Evolutionary conservation across 352 stramenopile species (phyloP), one percentile per base, ranked within the genome.

Genomic region (Globisporangium mamillatum): DNA sequence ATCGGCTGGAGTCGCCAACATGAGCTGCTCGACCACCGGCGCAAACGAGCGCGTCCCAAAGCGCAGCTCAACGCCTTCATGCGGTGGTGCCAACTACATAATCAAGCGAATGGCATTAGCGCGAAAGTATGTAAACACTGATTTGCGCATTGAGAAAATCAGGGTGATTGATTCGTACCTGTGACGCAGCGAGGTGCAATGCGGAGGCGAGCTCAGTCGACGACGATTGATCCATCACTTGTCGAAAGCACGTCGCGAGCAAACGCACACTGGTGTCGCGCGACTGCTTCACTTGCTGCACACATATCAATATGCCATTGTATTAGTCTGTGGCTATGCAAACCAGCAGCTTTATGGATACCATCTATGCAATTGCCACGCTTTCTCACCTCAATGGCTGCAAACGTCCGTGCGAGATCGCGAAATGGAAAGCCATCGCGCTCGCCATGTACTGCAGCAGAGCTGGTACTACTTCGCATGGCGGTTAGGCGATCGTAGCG

Each of bases 1-100:
- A 89, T 63, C 57, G 83, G n/a, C 48, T 74, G 72, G 36, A 81
- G 64, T 38, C 79, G 70, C 18, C 22, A 71, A 58, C 53, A 75
- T 24, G 60, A 90, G 65, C 55, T 83, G 76, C 20, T 79, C 68
- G 9, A 95, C 59, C 48, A 94, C 74, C 2, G 80, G 70, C 7
- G 77, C 77, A 58, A 94, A 93, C 60, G 68, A 82, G 55, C 89
- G 90, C 63, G 77, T 66, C 14, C 78, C 80, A 52, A 95, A 92
- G 9, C 82, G 86, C 18, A 95, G 73, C 72, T 95, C 86, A 20
- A 93, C 74, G 20, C 88, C 86, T 58, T 89, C 75, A 56, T 94
- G 80, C 0, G 86, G 70, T 16, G 88, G 84, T 6, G 88, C 88
- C 46, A 95, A 59, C 73, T 95, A 64, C 52, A 60, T n/a, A 20